phyloP scores from a whole-genome alignment of 1,284 basidiomycete species.

The Ustilago sp. region DNA sequence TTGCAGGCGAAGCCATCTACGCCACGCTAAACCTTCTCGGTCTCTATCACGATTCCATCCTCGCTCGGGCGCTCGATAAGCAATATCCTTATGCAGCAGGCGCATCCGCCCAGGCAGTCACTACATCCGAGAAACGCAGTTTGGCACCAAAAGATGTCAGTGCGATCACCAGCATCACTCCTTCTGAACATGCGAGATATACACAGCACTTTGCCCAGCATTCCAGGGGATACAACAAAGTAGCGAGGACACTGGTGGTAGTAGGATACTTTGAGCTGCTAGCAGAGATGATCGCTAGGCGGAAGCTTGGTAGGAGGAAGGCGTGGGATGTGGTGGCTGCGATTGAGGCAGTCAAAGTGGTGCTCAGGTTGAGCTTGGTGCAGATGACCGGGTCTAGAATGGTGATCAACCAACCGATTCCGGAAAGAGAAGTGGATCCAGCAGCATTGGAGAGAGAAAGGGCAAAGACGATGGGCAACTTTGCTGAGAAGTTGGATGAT shows the following conservation, averaged over 20 bases:
- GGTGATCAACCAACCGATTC: conserved; percentile 69
- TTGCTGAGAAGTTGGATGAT: conserved; percentile 30
- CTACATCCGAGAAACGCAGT: conserved; percentile 13
- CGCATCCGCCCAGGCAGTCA: not conserved
- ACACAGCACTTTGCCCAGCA: conserved; percentile 68
- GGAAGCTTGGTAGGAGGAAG: conserved; percentile 58
- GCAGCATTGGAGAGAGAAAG: conserved; percentile 59
- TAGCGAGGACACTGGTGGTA: conserved; percentile 66
- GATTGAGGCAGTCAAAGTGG: conserved; percentile 70
- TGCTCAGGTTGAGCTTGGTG: conserved; percentile 68
- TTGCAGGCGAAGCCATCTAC: conserved; percentile 71
- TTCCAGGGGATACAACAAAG: conserved; percentile 63
- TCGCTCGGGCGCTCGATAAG: conserved; percentile 63
- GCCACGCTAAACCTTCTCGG: conserved; percentile 70
- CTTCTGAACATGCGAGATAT: conserved; percentile 70
- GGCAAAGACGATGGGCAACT: conserved; percentile 39
- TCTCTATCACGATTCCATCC: conserved; percentile 71
- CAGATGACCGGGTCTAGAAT: conserved; percentile 67
- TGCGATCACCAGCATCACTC: conserved; percentile 31
- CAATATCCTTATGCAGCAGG: conserved; percentile 16
- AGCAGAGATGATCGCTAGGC: conserved; percentile 70
- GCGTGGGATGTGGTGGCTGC: conserved; percentile 70
- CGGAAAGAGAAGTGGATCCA: conserved; percentile 67
- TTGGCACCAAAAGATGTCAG: conserved; percentile 5
- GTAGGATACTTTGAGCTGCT: conserved; percentile 69